Conservation (phyloP, 257 asterid species). For the Solanum peruvianum region DNA sequence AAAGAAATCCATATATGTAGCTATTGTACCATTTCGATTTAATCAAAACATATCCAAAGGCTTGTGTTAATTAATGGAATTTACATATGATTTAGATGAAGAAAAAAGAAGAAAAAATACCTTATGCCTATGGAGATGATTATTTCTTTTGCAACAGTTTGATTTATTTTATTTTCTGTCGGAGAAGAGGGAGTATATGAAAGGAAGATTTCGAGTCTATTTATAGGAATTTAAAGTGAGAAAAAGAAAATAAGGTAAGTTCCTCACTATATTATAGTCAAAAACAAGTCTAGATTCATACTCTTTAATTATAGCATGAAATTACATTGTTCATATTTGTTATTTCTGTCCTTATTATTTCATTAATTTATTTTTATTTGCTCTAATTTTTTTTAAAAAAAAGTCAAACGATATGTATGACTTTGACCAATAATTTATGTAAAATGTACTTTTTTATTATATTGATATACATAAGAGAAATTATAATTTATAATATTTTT, state of each 20-base stretch:
- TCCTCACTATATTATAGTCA: not conserved
- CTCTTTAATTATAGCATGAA: not conserved
- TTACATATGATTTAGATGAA: not conserved
- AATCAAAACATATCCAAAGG: not conserved
- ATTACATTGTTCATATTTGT: not conserved
- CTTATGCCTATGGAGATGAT: not conserved
- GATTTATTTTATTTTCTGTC: not conserved
- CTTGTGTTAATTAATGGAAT: not conserved
- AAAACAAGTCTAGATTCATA: not conserved
- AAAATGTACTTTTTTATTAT: no score
- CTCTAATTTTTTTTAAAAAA: not conserved
- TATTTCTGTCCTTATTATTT: not conserved
- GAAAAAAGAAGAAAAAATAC: not conserved
- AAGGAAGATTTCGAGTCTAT: not conserved
- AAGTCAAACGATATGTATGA: not conserved
- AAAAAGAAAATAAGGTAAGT: not conserved
- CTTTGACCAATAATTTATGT: no score
- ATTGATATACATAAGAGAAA: no score
- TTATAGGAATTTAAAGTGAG: not conserved
- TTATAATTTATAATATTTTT: not conserved
- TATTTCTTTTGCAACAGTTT: not conserved
- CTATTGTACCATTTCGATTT: not conserved
- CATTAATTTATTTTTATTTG: not conserved
- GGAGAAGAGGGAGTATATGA: not conserved
- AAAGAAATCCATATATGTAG: not conserved